A percentile compares a stretch with the other conserved stretches of the same genome.
Evolutionary conservation across 1,284 basidiomycete genomes (phyloP).

Genomic region (Schizophyllum amplum): DNA sequence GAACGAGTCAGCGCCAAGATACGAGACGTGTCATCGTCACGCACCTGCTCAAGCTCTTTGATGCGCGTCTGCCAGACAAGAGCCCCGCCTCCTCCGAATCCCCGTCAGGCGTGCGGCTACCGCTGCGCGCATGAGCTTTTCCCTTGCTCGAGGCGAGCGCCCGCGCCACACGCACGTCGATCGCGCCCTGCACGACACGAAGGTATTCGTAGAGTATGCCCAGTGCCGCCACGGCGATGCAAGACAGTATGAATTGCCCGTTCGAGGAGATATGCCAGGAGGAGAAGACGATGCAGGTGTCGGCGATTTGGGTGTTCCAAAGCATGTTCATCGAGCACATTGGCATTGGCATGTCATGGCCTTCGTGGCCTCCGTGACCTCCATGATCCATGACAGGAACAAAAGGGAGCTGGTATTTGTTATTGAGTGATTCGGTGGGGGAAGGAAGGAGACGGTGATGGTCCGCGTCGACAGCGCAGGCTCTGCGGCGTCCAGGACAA

Average conservation of each 20-base stretch:
- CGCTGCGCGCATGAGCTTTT: constrained; percentile 24
- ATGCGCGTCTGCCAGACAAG: constrained; percentile 37
- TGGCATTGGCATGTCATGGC: constrained; percentile 46
- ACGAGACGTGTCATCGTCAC: too few species aligned
- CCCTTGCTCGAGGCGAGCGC: constrained; percentile 39
- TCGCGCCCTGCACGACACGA: constrained; percentile 45
- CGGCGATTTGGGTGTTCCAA: constrained; percentile 48
- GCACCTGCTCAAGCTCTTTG: constrained; percentile 20
- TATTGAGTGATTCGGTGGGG: too few species aligned
- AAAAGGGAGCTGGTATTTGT: too few species aligned
- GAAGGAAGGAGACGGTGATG: too few species aligned
- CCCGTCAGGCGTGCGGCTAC: constrained; percentile 21
- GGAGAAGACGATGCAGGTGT: constrained; percentile 70
- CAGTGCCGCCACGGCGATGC: constrained; percentile 51
- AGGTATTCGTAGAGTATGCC: constrained; percentile 72
- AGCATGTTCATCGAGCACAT: constrained; percentile 65
- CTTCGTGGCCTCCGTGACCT: constrained; percentile 39
- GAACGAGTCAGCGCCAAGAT: too few species aligned
- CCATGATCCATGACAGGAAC: constrained; percentile 27
- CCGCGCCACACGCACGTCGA: constrained; percentile 51
- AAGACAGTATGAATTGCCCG: constrained; percentile 50
- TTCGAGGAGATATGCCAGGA: constrained; percentile 64
- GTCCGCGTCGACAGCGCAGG: too few species aligned
- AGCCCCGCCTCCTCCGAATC: constrained; percentile 42
- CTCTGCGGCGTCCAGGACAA: too few species aligned